Percentiles rank a stretch among this genome's conserved stretches.
Evolutionary conservation across 441 rosid genomes (phyloP).

Genomic region (Adansonia madagascariensis): DNA sequence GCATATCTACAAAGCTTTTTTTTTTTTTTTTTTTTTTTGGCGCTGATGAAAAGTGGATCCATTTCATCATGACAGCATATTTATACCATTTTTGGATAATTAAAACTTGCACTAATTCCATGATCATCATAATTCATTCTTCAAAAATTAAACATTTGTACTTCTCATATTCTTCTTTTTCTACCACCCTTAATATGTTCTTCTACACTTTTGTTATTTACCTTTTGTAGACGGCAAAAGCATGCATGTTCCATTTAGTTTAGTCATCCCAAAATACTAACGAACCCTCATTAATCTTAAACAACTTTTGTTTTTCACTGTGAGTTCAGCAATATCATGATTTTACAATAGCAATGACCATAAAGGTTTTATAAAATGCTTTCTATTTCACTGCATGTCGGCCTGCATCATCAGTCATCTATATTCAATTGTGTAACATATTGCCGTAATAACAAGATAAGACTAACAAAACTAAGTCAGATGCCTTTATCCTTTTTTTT

Average conservation of each 20-base stretch:
- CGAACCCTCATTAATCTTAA: not conserved
- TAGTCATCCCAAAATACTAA: not conserved
- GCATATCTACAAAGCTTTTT: not conserved
- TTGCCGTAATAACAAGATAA: constrained; percentile 4
- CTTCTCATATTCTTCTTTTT: not conserved
- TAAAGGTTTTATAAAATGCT: not conserved
- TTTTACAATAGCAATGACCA: constrained; percentile 1
- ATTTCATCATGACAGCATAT: constrained; percentile 2
- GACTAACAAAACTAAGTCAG: not conserved
- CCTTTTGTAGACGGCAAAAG: not conserved
- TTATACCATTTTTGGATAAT: not conserved
- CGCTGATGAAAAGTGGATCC: not conserved
- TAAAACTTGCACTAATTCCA: constrained; percentile 5
- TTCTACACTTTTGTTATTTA: not conserved
- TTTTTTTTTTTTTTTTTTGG: not conserved
- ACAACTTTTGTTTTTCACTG: not conserved
- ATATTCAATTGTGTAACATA: not conserved
- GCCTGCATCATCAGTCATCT: constrained; percentile 5
- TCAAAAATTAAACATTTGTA: not conserved
- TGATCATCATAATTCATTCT: constrained; percentile 9
- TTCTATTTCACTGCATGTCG: not conserved
- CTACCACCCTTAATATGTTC: not conserved
- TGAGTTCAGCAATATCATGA: constrained; percentile 1
- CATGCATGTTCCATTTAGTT: constrained; percentile 1
- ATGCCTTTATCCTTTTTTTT: not conserved